Percentiles rank a stretch among this genome's conserved stretches.
Conservation (phyloP, 2,329 filamentous ascomycete genomes). For the Penicillium polonicum region DNA sequence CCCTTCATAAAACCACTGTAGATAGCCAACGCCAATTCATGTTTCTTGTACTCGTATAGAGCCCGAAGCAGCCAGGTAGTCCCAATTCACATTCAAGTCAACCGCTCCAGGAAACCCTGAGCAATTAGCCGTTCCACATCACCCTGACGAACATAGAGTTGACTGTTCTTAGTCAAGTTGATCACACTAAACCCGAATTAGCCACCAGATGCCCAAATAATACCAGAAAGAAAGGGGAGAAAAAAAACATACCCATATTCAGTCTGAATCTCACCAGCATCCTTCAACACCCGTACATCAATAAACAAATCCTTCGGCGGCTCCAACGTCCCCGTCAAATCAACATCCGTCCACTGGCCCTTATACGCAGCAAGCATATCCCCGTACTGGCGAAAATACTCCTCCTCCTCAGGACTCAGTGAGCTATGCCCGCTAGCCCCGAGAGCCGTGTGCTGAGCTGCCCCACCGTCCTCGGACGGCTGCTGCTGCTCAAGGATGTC, state of each 20-base stretch:
- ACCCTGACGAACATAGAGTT: conserved; percentile 93
- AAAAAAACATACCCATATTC: conserved; percentile 79
- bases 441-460: conserved; percentile 19
- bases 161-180: conserved; percentile 94
- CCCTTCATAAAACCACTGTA: conserved; percentile 7
- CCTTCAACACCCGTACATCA: conserved; percentile 91
- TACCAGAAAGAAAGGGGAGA: neutral
- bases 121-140: conserved; percentile 93
- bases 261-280: conserved; percentile 97
- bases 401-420: conserved; percentile 91
- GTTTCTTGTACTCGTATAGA: conserved; percentile 3
- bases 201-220: neutral
- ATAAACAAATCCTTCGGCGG: conserved; percentile 96
- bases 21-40: conserved; percentile 7
- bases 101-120: conserved; percentile 89
- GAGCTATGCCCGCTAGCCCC: conserved; percentile 59
- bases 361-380: conserved; percentile 95
- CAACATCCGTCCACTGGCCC: conserved; percentile 96
- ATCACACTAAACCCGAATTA: conserved; percentile 64
- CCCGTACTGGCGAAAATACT: conserved; percentile 88
- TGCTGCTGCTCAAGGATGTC: conserved; percentile 72
- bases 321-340: conserved; percentile 88
- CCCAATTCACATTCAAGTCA: conserved; percentile 59
- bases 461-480: conserved; percentile 46
- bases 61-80: conserved; percentile 20